Evolutionary conservation across 176 grass and related monocot genomes (phyloP).

Genomic region (Cenchrus purpureus): DNA sequence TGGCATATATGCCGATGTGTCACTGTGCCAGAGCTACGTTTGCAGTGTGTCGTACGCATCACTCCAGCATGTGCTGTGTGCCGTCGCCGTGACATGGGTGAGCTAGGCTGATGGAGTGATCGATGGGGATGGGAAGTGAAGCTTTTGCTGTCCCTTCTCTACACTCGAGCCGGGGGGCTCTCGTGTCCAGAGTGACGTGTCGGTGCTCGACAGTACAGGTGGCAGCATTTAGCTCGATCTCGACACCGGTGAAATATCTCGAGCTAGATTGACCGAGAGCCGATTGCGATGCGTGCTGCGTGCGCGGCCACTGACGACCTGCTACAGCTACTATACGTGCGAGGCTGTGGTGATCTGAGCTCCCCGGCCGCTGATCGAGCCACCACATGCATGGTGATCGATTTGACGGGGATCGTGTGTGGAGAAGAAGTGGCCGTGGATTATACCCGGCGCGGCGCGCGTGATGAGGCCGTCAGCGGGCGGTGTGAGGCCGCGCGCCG

Average conservation of each 20-base stretch:
- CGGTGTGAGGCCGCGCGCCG: conserved; percentile 30
- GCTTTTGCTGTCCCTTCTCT: not conserved
- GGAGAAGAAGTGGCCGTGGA: not conserved
- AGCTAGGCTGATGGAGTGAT: not conserved
- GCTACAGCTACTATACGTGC: not conserved
- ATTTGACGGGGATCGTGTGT: not conserved
- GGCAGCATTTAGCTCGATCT: not conserved
- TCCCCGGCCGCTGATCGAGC: not conserved
- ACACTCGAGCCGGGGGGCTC: not conserved
- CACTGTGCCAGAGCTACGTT: not conserved
- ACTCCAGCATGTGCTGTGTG: not conserved
- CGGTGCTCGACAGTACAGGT: not conserved
- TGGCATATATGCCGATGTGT: not conserved
- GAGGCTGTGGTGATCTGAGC: not conserved
- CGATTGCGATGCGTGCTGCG: not conserved
- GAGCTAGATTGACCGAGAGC: not conserved
- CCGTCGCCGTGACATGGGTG: not conserved
- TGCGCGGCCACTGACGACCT: not conserved
- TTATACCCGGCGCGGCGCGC: not conserved
- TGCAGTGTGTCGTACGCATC: not conserved
- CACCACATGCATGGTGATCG: not conserved
- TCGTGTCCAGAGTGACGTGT: conserved; percentile 10
- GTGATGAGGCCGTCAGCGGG: not conserved
- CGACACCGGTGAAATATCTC: not conserved
- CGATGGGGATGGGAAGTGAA: not conserved